A percentile compares a stretch with the other conserved stretches of the same genome.
These are phyloP conservation scores for Penicillium paxilli DNA, from an alignment of 495 filamentous ascomycete species.

Conservation along the genomic window DNA sequence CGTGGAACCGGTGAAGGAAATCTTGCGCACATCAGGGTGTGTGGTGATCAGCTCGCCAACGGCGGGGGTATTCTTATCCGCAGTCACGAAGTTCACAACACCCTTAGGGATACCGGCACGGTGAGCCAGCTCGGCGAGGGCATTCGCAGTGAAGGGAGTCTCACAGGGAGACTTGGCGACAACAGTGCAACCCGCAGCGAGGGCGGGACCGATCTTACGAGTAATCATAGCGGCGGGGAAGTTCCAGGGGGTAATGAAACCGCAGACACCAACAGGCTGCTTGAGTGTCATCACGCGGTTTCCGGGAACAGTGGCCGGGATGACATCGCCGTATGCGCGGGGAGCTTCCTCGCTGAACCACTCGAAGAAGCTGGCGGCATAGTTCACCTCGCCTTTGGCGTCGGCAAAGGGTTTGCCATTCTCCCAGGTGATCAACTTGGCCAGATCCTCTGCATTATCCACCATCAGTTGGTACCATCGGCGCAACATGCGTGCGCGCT, in stretches of 20 bases:
- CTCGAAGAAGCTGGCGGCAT: conserved; percentile 73
- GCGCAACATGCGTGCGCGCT: conserved; percentile 78
- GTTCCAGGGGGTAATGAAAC: conserved; percentile 96
- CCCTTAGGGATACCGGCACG: conserved; percentile 84
- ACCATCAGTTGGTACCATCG: conserved; percentile 91
- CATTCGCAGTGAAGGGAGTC: conserved; percentile 82
- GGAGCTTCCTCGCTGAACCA: conserved; percentile 80
- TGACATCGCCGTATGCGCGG: conserved; percentile 69
- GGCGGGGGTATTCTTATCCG: conserved; percentile 67
- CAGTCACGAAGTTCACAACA: conserved; percentile 79
- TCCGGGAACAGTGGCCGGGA: conserved; percentile 64
- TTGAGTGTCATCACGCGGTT: conserved; percentile 79
- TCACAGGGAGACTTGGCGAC: conserved; percentile 84
- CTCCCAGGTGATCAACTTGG: conserved; percentile 84
- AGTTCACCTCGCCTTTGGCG: conserved; percentile 69
- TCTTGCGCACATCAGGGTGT: conserved; percentile 70
- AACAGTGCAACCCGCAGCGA: conserved; percentile 82
- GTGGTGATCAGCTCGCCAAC: conserved; percentile 74
- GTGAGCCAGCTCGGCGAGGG: conserved; percentile 77
- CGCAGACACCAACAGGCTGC: conserved; percentile 91
- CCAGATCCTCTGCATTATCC: conserved; percentile 84
- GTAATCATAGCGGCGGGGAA: conserved; percentile 95
- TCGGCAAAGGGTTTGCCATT: conserved; percentile 75
- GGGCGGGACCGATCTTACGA: conserved; percentile 79
- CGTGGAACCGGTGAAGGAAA: conserved; percentile 90